Evolutionary conservation across 495 filamentous ascomycete species (phyloP), one percentile per base, ranked within the genome.

Genomic region (Neurospora terricola): DNA sequence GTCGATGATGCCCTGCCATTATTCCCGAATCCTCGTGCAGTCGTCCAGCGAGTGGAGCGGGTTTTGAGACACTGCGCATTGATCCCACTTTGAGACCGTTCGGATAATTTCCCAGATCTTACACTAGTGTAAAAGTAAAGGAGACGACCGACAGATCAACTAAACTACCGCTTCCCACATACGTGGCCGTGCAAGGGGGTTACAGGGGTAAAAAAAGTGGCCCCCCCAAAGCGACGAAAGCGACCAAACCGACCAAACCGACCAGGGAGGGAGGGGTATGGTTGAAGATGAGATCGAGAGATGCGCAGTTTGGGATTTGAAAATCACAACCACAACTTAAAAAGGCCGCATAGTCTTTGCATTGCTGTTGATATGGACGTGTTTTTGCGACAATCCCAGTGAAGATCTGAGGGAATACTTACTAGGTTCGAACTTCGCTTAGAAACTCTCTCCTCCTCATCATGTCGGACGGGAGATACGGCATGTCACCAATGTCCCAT

Each of bases 401-500:
- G 27, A 66, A 36, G 14, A 66, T 34, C 5, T 27, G 54, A 34
- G 27, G 14, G 12, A 66, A 36, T 18, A 34, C 14, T 62, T 66
- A 12, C 27, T 16, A 66, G 6, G 14, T 9, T 34, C 27, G 54
- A 34, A 18, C 54, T 36, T 66, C 3, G 54, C 54, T 36, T 8
- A 14, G 27, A 66, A 66, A 66, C 23, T 16, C 21, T n/a, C n/a
- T 16, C 27, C 48, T 62, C 23, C 14, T 66, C 27, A 36, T 4
- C 3, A 71, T 75, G 54, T 34, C 70, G 18, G 72, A 75, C 72
- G 74, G 74, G 12, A 40, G 73, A 36, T 69, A 69, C 37, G 74
- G 74, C 73, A 69, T 11, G 69, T 12, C 7, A 14, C 2, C 54
- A 4, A 66, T 66, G 27, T 34, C 38, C 38, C 5, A 59, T 59